Evolutionary conservation across 768 basidiomycete species (phyloP).

Genomic region (Tremella mesenterica): DNA sequence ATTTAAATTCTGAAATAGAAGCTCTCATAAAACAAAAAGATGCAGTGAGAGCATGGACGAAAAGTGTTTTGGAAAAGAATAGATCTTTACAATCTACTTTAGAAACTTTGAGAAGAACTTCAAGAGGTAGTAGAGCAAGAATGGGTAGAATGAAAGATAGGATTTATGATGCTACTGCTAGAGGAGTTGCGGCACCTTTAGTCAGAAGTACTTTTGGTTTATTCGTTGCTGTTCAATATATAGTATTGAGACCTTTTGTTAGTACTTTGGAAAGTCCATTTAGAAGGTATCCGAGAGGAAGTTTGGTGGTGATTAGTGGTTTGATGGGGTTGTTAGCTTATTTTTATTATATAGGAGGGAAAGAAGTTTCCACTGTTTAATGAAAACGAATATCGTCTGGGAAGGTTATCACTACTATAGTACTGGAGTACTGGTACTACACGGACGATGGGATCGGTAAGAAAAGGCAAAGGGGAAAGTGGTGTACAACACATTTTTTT

Average conservation of each 20-base stretch:
- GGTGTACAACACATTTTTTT: no score
- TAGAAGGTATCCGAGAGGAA: not conserved
- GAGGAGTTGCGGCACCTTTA: conserved; percentile 1
- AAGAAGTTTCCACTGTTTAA: no score
- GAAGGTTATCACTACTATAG: no score
- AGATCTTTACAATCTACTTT: not conserved
- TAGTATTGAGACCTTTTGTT: not conserved
- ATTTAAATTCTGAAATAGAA: conserved; percentile 6
- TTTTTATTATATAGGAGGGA: not conserved
- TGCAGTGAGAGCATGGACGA: conserved; percentile 7
- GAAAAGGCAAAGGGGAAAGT: no score
- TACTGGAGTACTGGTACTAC: no score
- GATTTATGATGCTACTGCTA: not conserved
- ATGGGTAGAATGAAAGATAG: conserved; percentile 1
- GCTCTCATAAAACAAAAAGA: conserved; percentile 10
- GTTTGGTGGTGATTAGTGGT: not conserved
- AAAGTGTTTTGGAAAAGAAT: conserved; percentile 2
- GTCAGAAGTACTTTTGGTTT: not conserved
- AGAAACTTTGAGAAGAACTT: not conserved
- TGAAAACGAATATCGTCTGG: no score
- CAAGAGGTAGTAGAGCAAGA: not conserved
- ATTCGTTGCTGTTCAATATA: not conserved
- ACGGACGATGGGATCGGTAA: no score
- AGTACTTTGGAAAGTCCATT: not conserved
- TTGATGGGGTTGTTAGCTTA: not conserved